Percentiles rank a stretch among this genome's conserved stretches.
phyloP scores from a whole-genome alignment of 139 green algal genomes.

The Raphidocelis subcapitata region DNA sequence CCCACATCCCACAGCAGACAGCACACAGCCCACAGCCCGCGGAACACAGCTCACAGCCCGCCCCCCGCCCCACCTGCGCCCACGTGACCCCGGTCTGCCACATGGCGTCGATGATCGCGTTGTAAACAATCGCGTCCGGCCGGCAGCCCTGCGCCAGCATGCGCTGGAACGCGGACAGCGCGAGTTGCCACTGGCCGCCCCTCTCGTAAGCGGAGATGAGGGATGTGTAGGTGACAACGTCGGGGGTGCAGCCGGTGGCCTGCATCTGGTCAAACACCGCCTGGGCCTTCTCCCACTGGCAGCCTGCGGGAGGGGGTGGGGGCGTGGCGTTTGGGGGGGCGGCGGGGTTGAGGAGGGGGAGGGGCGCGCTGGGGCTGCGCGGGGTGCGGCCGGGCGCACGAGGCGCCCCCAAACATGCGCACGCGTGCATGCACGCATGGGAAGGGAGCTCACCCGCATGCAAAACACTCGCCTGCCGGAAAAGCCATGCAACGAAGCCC shows the following conservation, averaged over 20 bases:
- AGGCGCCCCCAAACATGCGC: not conserved
- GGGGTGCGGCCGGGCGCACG: not conserved
- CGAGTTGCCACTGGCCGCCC: conserved; percentile 63
- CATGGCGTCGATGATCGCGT: conserved; percentile 81
- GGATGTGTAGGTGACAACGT: conserved; percentile 86
- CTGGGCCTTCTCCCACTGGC: conserved; percentile 71
- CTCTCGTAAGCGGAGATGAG: conserved; percentile 81
- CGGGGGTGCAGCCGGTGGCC: conserved; percentile 64
- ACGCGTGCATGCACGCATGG: too few species aligned
- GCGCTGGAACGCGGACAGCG: conserved; percentile 54
- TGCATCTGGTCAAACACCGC: conserved; percentile 81
- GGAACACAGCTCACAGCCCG: too few species aligned
- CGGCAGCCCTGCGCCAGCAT: conserved; percentile 61
- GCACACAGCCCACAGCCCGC: not conserved
- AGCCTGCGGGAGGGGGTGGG: conserved; percentile 29
- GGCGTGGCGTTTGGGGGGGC: not conserved
- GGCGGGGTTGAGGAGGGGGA: too few species aligned
- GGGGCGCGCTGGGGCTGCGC: not conserved
- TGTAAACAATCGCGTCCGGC: conserved; percentile 84
- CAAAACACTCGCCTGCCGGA: too few species aligned
- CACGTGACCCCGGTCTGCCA: conserved; percentile 82
- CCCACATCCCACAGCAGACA: too few species aligned
- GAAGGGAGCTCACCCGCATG: too few species aligned
- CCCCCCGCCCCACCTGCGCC: conserved; percentile 48
- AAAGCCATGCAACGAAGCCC: too few species aligned